phyloP scores from a whole-genome alignment of 108 stramenopile genomes.

The Chaetoceros muelleri region DNA sequence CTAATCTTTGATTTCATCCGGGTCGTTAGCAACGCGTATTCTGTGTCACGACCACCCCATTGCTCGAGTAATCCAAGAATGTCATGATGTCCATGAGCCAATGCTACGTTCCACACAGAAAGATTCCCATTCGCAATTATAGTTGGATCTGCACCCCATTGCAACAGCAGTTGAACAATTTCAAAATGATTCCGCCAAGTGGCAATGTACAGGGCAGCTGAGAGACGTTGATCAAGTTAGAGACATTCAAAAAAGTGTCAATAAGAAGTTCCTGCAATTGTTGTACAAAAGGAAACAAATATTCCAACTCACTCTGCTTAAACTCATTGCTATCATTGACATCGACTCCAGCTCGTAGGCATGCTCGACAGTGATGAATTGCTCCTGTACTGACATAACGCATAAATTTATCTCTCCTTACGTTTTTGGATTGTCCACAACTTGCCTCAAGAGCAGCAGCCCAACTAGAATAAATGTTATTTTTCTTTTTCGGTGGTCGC shows the following conservation, averaged over 20 bases:
- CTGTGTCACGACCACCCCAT: not conserved
- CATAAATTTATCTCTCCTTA: slow-evolving; percentile 68
- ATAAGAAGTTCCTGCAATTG: too few relatives aligned
- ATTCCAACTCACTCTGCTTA: too few relatives aligned
- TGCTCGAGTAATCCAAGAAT: slow-evolving; percentile 16
- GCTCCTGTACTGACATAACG: slow-evolving; percentile 32
- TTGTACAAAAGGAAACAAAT: too few relatives aligned
- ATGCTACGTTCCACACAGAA: slow-evolving; percentile 24
- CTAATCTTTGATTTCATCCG: not conserved
- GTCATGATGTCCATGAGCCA: slow-evolving; percentile 9
- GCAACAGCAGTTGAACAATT: slow-evolving; percentile 30
- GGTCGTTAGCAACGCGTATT: not conserved
- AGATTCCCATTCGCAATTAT: slow-evolving; percentile 48
- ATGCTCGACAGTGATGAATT: slow-evolving; percentile 35
- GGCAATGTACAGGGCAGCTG: slow-evolving; percentile 60
- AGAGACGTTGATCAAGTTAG: too few relatives aligned
- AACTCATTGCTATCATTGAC: slow-evolving; percentile 56
- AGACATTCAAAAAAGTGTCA: too few relatives aligned
- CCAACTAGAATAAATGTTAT: slow-evolving; percentile 40
- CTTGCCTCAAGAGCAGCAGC: slow-evolving; percentile 29
- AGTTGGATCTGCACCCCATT: slow-evolving; percentile 42
- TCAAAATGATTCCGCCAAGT: slow-evolving; percentile 43
- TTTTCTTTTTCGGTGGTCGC: slow-evolving; percentile 17
- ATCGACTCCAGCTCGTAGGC: slow-evolving; percentile 55
- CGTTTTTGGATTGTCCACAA: slow-evolving; percentile 42